Evolutionary conservation across 2,329 filamentous ascomycete genomes (phyloP), one percentile per base, ranked within the genome.

Genomic region (Nothophoma quercina): DNA sequence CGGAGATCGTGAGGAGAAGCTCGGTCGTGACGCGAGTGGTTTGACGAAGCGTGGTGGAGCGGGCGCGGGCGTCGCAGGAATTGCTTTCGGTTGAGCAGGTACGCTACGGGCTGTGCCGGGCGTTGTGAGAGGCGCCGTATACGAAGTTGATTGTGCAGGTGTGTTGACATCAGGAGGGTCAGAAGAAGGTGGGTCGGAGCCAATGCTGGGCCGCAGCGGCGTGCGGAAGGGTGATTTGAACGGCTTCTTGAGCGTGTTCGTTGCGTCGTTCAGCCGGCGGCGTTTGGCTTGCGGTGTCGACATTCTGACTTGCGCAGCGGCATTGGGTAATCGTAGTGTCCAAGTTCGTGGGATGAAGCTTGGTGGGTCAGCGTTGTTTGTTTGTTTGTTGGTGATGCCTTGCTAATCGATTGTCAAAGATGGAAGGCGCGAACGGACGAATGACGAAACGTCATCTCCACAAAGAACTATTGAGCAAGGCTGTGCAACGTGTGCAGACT

Each of bases 221-320:
- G 77, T 80, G 60, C 81, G 83, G 55, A 88, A 81, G 12, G 88
- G 88, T 36, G 88, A 90, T 60, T 87, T 86, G 76, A 91, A 91
- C 0, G 88, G 88, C 67, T 87, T 88, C 56, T 82, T 81, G 39
- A 90, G 81, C 6, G 82, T 82, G n/a, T 78, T 79, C 18, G 80
- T 75, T 30, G 83, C 81, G 35, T 81, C 76, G 51, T 87, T 81
- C 57, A 88, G 76, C 59, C 85, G 84, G 55, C 87, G 85, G 41
- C 86, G 83, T 76, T 90, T 90, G 51, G 78, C 78, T 50, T 81
- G 75, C 49, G 80, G 81, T 40, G 78, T 79, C 53, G 77, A 77
- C 79, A 82, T 80, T 23, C 55, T 63, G 26, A 39, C 36, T 47
- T 55, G n/a, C 43, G 33, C 46, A 25, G 42, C 29, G 28, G 46